phyloP scores from a whole-genome alignment of 2,329 filamentous ascomycete species.

The Hymenoscyphus salicellus region DNA sequence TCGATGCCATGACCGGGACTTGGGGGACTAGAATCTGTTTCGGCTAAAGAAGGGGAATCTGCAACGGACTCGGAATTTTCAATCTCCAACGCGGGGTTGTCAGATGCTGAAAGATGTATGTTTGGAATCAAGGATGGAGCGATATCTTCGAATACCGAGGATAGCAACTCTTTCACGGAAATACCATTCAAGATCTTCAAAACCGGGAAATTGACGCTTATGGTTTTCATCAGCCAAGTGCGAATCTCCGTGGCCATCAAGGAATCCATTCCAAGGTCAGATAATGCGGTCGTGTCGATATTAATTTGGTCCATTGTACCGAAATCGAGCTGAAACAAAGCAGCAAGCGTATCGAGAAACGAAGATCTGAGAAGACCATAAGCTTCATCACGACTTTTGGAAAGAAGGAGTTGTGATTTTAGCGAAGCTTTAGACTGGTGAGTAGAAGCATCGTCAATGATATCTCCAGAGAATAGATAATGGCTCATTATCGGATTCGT shows the following conservation, averaged over 20 bases:
- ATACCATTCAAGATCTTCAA: constrained; percentile 4
- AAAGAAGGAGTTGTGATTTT: too few species aligned
- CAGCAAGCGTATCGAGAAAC: too few species aligned
- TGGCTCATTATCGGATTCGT: background rate
- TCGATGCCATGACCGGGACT: background rate
- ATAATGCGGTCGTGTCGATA: too few species aligned
- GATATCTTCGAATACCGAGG: background rate
- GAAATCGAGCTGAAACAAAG: background rate
- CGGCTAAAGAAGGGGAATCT: background rate
- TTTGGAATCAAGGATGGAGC: background rate
- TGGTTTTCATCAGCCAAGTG: constrained; percentile 4
- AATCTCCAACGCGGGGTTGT: background rate
- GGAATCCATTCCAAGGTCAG: constrained; percentile 9
- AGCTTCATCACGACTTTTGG: too few species aligned
- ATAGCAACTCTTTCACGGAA: background rate
- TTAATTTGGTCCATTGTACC: background rate
- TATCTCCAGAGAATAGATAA: background rate
- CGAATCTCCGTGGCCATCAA: constrained; percentile 7
- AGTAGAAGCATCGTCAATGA: too few species aligned
- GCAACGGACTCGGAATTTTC: background rate
- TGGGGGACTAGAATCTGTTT: background rate
- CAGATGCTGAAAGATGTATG: background rate
- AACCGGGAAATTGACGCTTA: constrained; percentile 4
- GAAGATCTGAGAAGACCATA: too few species aligned
- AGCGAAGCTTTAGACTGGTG: too few species aligned